Base-by-base conservation (phyloP, 1,284 basidiomycete genomes). In the Cutaneotrichosporon cutaneum region DNA sequence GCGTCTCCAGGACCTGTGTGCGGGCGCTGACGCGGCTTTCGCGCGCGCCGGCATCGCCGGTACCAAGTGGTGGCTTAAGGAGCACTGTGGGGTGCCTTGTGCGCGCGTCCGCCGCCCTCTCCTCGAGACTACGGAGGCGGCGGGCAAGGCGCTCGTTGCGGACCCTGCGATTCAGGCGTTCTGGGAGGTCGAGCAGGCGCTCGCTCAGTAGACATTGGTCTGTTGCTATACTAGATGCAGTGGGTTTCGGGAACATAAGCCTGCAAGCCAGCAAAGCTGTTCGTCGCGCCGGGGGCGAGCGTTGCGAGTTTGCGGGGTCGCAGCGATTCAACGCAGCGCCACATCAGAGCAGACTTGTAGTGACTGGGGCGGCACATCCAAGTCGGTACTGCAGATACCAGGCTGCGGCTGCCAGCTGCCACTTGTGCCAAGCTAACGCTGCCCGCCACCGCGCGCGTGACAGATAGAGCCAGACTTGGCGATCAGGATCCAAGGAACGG, bases 21-120 rank as follows among this genome's bases (percentile, higher is more conserved):
- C 89, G 24, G 86, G 85, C 35, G 90, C 87, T 4, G 92, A 95
- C 74, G 87, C 83, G 66, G 89, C 90, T 14, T 88, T 92, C 70
- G 85, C 88, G 30, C 89, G 89, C 74, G 80, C 85, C 3, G 89
- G 88, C 4, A 89, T 94, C 68, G 81, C 88, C 1, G 92, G 91
- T 8, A 92, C 89, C 14, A 95, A 95, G 80, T 88, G 82, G 75
- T 83, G 90, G 56, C 78, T 93, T 32, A 81, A 89, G 77, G 87
- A 85, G 73, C 77, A 90, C 55, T 71, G 70, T 68, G 90, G 90
- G 6, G 90, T 90, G 72, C 70, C 73, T 8, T 60, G 54, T 9
- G 88, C 88, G 18, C 90, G 91, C 0, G 77, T 83, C 36, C 86
- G 90, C 45, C 85, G 92, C 61, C 86, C 83, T 65, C 90, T 93